Base-by-base conservation (phyloP, 1,139 yeast genomes). In the Magnusiomyces suaveolens region DNA sequence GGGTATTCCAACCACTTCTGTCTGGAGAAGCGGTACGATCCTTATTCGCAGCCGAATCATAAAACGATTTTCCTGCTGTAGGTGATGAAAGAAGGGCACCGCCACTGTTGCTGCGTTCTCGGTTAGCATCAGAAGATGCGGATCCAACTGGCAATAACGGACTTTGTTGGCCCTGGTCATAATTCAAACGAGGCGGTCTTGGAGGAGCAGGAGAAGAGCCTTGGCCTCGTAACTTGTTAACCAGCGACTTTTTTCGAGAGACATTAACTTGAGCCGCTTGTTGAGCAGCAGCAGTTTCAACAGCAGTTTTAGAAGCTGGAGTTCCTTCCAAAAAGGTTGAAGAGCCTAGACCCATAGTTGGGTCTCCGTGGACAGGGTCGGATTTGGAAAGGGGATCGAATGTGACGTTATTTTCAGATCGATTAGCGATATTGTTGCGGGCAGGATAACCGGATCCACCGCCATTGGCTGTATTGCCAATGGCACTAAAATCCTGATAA, bases 321-420 rank as follows among this genome's bases (percentile, higher is more conserved):
- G 97, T 94, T 43, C 98, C 98, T 68, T 92, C 97, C 60, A 92
- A 69, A 67, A 92, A 92, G 0, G 98, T 92, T 1, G 96, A 62
- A 1, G 94, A 80, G 2, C 98, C 98, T 52, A 92, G 76, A 1
- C 98, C 98, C 55, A 84, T 78, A 0, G 97, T 86, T 1, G 84
- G 76, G 50, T 80, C 80, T 20, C 97, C 98, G 68, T 90, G 96
- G 21, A 90, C 80, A 32, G 87, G 87, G 49, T 76, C 77, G 12
- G 87, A 79, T 66, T 82, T 84, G 44, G 72, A 72, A 54, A 80
- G 79, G 1, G 95, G 78, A 68, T 90, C 95, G 63, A 89, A 83
- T 38, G 63, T 36, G 18, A 36, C 41, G 16, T 36, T 36, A 14
- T 10, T 36, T 36, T 36, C 41, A 36, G 41, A 36, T 36, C 41